These are phyloP conservation scores for Phialophora expanda DNA, from an alignment of 2,329 filamentous ascomycete genomes.

Conservation along the genomic window DNA sequence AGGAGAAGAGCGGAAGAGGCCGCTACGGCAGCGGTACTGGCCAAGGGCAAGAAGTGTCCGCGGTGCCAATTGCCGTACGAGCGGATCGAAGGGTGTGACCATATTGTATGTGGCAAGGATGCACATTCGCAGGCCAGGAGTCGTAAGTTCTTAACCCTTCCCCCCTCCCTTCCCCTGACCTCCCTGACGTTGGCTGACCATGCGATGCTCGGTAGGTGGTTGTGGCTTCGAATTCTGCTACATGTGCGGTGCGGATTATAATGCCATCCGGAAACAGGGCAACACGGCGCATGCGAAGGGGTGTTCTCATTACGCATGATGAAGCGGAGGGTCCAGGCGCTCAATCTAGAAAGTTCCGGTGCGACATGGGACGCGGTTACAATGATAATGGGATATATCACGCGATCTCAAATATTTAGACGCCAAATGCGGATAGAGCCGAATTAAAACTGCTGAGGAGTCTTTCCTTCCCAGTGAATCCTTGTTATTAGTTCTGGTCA, in stretches of 20 bases:
- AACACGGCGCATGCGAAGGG: slow-evolving; percentile 18
- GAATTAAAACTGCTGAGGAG: too few relatives aligned
- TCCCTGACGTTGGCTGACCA: neutral
- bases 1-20: slow-evolving; percentile 20
- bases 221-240: slow-evolving; percentile 26
- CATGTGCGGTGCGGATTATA: slow-evolving; percentile 21
- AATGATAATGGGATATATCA: too few relatives aligned
- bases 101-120: slow-evolving; percentile 22
- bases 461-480: too few relatives aligned
- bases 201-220: slow-evolving; percentile 4
- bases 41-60: slow-evolving; percentile 23
- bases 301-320: slow-evolving; percentile 18
- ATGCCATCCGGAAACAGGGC: slow-evolving; percentile 14
- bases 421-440: too few relatives aligned
- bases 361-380: too few relatives aligned
- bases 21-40: slow-evolving; percentile 17
- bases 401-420: too few relatives aligned
- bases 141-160: slow-evolving; percentile 8
- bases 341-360: neutral
- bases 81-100: slow-evolving; percentile 22
- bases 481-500: too few relatives aligned
- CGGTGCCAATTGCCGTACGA: slow-evolving; percentile 17
- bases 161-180: neutral
- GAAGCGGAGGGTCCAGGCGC: neutral
- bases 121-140: slow-evolving; percentile 15